Base-by-base conservation (phyloP, 2,329 filamentous ascomycete species). In the Phymatotrichopsis omnivora region DNA sequence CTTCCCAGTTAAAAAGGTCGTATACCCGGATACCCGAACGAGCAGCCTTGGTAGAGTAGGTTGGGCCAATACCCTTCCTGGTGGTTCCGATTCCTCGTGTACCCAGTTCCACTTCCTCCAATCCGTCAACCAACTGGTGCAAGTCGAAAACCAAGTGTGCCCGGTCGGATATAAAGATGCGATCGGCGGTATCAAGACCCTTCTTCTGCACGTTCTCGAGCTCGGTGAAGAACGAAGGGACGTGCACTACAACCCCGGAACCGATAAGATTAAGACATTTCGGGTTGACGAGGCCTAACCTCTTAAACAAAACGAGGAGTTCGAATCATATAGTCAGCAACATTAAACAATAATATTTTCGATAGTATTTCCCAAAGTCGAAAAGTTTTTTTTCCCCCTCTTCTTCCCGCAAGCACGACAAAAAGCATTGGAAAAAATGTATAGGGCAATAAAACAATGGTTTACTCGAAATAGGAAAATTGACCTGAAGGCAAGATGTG, bases 191-290 rank as follows among this genome's bases (percentile, higher is more conserved):
- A 52, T 73, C 64, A 49, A 81, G 65, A 8, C 76, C 76, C 59
- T 81, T 74, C 43, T 67, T 68, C 56, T 80, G 71, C 20, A 81
- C 63, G 12, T 68, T 71, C 47, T 70, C 65, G 34, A 82, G 66
- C 62, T 82, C 78, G 55, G 73, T 71, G 69, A 81, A 80, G 67
- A 82, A 80, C 42, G 69, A 68, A 16, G 76, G 75, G 44, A 81
- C 70, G 63, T 84, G 74, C 55, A 84, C 76, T 49, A 83, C 74
- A 30, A 75, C 72, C 35, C 70, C 80, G 37, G 78, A 80, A 49
- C 81, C 82, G 60, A 87, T 80, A 46, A 87, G 67, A 66, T 86
- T 87, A 57, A 76, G 70, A 62, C 75, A 82, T 32, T 68, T 67
- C 5, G 80, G 78, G 60, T 81, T 83, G 55, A 87, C 70, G 50